Conservation (phyloP, 306 rosid genomes). For the Luffa aegyptiaca region DNA sequence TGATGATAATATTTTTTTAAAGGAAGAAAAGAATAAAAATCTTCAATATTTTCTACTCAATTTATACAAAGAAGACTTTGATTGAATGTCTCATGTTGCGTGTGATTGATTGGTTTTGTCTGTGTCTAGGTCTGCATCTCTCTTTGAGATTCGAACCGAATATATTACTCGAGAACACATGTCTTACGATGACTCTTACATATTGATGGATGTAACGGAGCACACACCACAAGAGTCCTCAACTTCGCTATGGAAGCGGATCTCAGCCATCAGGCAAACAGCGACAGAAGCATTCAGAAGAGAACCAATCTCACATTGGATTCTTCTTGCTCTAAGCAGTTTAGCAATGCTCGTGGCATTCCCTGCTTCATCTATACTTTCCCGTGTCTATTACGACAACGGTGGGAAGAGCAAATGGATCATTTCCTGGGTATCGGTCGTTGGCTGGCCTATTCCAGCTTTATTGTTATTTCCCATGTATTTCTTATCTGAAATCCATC, state of each 20-base stretch:
- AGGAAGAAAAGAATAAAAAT: neutral
- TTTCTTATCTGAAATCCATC: slow-evolving; percentile 30
- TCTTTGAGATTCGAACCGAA: neutral
- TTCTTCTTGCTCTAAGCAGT: slow-evolving; percentile 59
- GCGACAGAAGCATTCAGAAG: slow-evolving; percentile 38
- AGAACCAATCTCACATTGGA: slow-evolving; percentile 69
- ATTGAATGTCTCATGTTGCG: neutral
- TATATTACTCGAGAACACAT: neutral
- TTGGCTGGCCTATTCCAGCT: slow-evolving; percentile 82
- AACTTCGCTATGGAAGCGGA: slow-evolving; percentile 25
- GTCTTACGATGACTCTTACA: neutral
- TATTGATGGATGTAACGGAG: slow-evolving; percentile 34
- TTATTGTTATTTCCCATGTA: slow-evolving; percentile 60
- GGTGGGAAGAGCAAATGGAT: slow-evolving; percentile 95
- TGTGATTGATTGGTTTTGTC: neutral
- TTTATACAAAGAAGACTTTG: neutral
- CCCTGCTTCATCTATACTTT: slow-evolving; percentile 81
- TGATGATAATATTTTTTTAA: neutral
- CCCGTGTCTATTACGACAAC: slow-evolving; percentile 64
- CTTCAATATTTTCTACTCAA: neutral
- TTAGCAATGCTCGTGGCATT: slow-evolving; percentile 76
- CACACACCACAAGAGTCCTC: slow-evolving; percentile 24
- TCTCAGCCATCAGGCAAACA: slow-evolving; percentile 23
- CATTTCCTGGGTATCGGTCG: slow-evolving; percentile 89
- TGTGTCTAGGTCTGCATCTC: neutral